phyloP scores from a whole-genome alignment of 331 rosid species.

The Quercus lobata region DNA sequence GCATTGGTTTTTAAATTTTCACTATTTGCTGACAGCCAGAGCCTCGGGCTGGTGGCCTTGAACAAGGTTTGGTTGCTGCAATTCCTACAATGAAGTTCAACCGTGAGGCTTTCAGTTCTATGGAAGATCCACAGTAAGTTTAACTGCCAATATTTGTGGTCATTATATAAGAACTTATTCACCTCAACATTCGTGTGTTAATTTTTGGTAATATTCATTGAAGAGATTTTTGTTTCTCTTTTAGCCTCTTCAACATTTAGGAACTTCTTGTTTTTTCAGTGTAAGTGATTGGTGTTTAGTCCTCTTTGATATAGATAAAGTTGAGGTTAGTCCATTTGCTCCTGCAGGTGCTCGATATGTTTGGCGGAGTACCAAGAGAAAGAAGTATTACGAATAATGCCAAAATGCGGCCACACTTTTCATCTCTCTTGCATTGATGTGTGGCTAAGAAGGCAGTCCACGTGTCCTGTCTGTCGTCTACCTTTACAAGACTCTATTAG shows the following conservation, averaged over 20 bases:
- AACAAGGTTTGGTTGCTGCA: slow-evolving; percentile 74
- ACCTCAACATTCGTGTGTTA: not conserved
- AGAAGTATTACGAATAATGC: slow-evolving; percentile 81
- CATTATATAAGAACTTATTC: slow-evolving; percentile 1
- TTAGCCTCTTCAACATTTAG: not conserved
- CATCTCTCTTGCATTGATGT: slow-evolving; percentile 89
- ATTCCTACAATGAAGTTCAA: slow-evolving; percentile 89
- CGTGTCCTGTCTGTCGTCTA: slow-evolving; percentile 91
- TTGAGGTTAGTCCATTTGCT: slow-evolving; percentile 4
- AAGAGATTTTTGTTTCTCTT: not conserved
- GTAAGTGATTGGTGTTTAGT: not conserved
- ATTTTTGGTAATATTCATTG: not conserved
- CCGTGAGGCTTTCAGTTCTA: slow-evolving; percentile 75
- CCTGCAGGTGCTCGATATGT: slow-evolving; percentile 87
- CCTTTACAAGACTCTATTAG: slow-evolving; percentile 56
- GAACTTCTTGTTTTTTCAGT: not conserved
- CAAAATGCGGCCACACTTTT: slow-evolving; percentile 87
- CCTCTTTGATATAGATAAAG: not conserved
- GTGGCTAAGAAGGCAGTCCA: slow-evolving; percentile 85
- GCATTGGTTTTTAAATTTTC: slow-evolving; percentile 38
- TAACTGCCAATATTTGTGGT: slow-evolving; percentile 3
- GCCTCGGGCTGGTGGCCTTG: slow-evolving; percentile 57
- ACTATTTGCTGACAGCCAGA: slow-evolving; percentile 79
- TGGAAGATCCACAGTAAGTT: slow-evolving; percentile 85
- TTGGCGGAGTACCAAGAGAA: slow-evolving; percentile 83